phyloP scores from a whole-genome alignment of 108 stramenopile species.

The Cyclotella baltica region DNA sequence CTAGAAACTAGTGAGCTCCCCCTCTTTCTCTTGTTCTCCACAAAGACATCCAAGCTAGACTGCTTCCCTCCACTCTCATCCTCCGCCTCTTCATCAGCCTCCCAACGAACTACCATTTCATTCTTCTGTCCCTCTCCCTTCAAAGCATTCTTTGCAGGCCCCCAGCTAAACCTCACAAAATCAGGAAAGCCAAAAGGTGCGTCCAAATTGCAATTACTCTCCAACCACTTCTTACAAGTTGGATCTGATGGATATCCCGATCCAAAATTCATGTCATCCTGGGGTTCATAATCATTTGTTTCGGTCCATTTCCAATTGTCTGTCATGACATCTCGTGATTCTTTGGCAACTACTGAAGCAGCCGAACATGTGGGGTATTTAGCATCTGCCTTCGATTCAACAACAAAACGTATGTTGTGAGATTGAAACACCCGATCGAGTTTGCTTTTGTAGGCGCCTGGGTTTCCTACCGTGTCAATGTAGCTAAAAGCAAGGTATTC shows the following conservation, averaged over 20 bases:
- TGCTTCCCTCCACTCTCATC: conserved; percentile 54
- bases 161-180: conserved; percentile 85
- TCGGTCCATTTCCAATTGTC: conserved; percentile 73
- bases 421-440: conserved; percentile 75
- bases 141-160: conserved; percentile 64
- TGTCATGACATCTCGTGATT: conserved; percentile 72
- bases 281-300: conserved; percentile 28
- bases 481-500: no score
- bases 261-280: conserved; percentile 49
- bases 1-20: conserved; percentile 6
- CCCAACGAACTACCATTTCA: conserved; percentile 51
- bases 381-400: conserved; percentile 93
- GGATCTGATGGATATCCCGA: conserved; percentile 86
- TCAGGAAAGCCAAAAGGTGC: conserved; percentile 81
- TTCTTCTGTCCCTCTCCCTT: conserved; percentile 43
- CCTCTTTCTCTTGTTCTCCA: conserved; percentile 10
- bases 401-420: conserved; percentile 77
- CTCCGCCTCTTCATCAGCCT: conserved; percentile 71
- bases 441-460: conserved; percentile 65
- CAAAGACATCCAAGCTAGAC: conserved; percentile 44
- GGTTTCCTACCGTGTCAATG: conserved; percentile 91
- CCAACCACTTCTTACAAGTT: conserved; percentile 77
- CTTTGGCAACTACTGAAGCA: conserved; percentile 91
- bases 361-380: conserved; percentile 90
- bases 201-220: conserved; percentile 57